Evolutionary conservation across 306 rosid species (phyloP), one percentile per base, ranked within the genome.

Genomic region (Quercus dentata): DNA sequence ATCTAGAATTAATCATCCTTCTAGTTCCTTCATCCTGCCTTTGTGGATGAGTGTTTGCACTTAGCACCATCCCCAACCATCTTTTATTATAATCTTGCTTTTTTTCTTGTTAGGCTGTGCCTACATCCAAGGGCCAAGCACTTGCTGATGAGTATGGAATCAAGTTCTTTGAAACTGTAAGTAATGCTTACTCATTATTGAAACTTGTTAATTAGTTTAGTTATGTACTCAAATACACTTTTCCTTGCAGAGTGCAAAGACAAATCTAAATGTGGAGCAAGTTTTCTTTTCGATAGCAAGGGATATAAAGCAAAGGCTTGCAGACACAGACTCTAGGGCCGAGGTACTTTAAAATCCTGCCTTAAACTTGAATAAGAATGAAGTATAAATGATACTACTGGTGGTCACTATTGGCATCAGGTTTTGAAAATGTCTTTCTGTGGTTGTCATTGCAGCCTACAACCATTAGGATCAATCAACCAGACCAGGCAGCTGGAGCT

Each of bases 141-240:
- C 96, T 95, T 73, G 99, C 98, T 13, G 95, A 91, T 33, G 98
- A 95, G 78, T 92, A 95, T 70, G 99, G 99, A 62, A 95, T 95
- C 89, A 86, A 90, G 76, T 95, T 95, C 87, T 95, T 95, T 54
- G 99, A 92, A 87, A 95, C 99, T 57, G 98, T 91, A 87, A 92
- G 99, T 90, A 69, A 35, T 71, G 56, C 57, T 68, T 61, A n/a
- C 56, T 41, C 49, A 82, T 62, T 64, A 67, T 65, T 27, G 73
- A 62, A 73, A 64, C 67, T 83, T 61, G 74, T 69, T 67, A 67
- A 69, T 44, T 3, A 31, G 35, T 67, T 12, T 65, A 68, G 31
- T 3, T 4, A 8, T 25, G 13, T 58, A 74, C 78, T 83, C 72
- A 89, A 73, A 25, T 27, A 14, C 28, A 15, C 71, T 77, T n/a